Evolutionary conservation across 129 eudicot genomes (phyloP), one percentile per base, ranked within the genome.

Genomic region (Scalesia atractyloides): DNA sequence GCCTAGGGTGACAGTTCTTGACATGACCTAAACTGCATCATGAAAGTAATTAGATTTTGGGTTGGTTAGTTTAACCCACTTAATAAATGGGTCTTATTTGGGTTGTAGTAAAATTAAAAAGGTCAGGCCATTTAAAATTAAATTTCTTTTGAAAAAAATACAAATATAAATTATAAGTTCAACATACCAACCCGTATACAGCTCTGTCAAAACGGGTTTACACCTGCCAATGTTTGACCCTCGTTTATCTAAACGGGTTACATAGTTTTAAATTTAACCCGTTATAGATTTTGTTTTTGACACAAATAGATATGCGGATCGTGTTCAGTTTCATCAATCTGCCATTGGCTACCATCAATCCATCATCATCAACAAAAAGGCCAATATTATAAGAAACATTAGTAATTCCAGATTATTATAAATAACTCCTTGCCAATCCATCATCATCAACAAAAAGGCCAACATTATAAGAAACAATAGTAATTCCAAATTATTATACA

Each of bases 321-420:
- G 9, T 58, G 16, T 60, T 30, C 5, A 2, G 19, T 17, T 26
- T 60, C 44, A 60, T 60, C 12, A 2, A 58, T 15, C 5, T 9
- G 59, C 20, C 62, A 56, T 5, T 41, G 46, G 15, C 3, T 19
- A 3, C 4, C 58, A 52, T 7, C 58, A 7, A 3, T n/a, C 30
- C 59, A n/a, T 73, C 26, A 60, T 13, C 64, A 58, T 22, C 57
- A 68, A 68, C 52, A 56, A 5, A 58, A 72, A 73, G 34, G 8
- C 2, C 66, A 59, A 13, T 41, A 24, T 11, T 13, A 34, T 7
- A 24, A 63, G 36, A 59, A 43, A 48, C 54, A 59, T 12, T 58
- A 59, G 34, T 44, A 18, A 47, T 3, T 73, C 19, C 13, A 8
- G 1, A 30, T 5, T 34, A 12, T 6, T 13, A 73, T 24, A 48